Percentiles rank a stretch among this genome's conserved stretches.
phyloP scores from a whole-genome alignment of 2,329 filamentous ascomycete genomes.

The Acarospora socialis region DNA sequence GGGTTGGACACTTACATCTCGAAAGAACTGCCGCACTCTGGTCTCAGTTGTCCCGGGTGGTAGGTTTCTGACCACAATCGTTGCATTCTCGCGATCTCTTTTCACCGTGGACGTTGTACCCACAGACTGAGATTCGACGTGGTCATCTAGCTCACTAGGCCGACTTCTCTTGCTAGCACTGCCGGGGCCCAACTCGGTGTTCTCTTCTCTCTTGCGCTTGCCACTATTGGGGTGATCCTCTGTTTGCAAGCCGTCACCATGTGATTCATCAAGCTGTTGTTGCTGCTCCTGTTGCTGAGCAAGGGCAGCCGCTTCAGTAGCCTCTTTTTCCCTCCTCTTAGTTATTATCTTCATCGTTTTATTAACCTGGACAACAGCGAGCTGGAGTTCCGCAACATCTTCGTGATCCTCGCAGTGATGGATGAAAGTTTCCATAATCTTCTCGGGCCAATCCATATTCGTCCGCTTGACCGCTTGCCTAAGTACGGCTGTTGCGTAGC shows the following conservation, averaged over 20 bases:
- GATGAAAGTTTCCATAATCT: slow-evolving; percentile 32
- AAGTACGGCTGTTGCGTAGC: slow-evolving; percentile 61
- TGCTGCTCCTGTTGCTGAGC: slow-evolving; percentile 16
- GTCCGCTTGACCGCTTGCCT: slow-evolving; percentile 49
- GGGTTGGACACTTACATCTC: slow-evolving; percentile 37
- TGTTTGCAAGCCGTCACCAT: no score
- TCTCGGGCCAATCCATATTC: slow-evolving; percentile 36
- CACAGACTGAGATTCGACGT: slow-evolving; percentile 24
- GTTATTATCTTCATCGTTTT: slow-evolving; percentile 50
- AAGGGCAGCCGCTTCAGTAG: slow-evolving; percentile 40
- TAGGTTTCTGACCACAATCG: slow-evolving; percentile 65
- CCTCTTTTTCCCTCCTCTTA: slow-evolving; percentile 52
- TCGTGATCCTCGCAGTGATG: slow-evolving; percentile 75
- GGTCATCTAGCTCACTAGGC: slow-evolving; percentile 24
- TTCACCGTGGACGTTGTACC: slow-evolving; percentile 35
- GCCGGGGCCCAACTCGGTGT: slow-evolving; percentile 36
- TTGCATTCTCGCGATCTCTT: slow-evolving; percentile 82
- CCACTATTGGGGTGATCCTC: slow-evolving; percentile 17
- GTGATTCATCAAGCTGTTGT: slow-evolving; percentile 16
- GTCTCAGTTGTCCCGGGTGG: slow-evolving; percentile 55
- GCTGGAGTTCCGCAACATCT: slow-evolving; percentile 57
- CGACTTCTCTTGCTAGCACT: slow-evolving; percentile 53
- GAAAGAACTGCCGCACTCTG: slow-evolving; percentile 77
- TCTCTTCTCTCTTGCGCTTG: slow-evolving; percentile 64
- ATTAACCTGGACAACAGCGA: slow-evolving; percentile 58